phyloP scores from a whole-genome alignment of 2,329 filamentous ascomycete genomes.

The Purpureocillium lavendulum region DNA sequence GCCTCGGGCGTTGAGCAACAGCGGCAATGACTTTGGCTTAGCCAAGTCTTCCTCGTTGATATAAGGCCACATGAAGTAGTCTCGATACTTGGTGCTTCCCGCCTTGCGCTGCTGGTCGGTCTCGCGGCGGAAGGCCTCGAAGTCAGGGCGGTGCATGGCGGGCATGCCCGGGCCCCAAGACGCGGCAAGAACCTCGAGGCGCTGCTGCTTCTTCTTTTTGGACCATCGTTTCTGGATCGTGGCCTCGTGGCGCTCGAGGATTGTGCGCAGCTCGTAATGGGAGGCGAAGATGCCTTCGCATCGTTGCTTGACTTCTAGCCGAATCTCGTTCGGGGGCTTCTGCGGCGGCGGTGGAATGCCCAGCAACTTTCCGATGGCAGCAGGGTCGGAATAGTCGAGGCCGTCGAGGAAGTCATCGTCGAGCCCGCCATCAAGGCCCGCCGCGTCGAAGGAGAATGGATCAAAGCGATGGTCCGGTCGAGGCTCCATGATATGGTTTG shows the following conservation, averaged over 20 bases:
- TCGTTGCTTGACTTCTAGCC: constrained; percentile 6
- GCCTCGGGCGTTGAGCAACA: constrained; percentile 45
- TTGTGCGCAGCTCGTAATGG: constrained; percentile 26
- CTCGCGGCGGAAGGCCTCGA: constrained; percentile 24
- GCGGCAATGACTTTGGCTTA: constrained; percentile 30
- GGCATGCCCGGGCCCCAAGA: constrained; percentile 41
- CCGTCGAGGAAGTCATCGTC: too few relatives aligned
- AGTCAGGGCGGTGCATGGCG: constrained; percentile 41
- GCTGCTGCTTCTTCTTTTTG: constrained; percentile 41
- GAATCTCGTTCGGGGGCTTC: constrained; percentile 5
- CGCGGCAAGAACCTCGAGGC: constrained; percentile 34
- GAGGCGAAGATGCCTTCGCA: constrained; percentile 19
- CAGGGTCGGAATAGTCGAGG: too few relatives aligned
- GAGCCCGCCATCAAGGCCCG: constrained; percentile 1
- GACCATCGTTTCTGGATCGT: constrained; percentile 44
- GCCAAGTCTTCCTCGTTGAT: constrained; percentile 50
- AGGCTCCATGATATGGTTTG: not conserved
- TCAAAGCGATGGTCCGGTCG: constrained; percentile 4
- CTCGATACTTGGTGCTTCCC: constrained; percentile 13
- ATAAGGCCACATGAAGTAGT: constrained; percentile 40
- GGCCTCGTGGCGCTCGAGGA: constrained; percentile 40
- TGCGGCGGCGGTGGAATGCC: too few relatives aligned
- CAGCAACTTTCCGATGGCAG: too few relatives aligned
- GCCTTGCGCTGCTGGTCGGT: constrained; percentile 5
- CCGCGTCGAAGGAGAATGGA: constrained; percentile 3